Percentiles rank a stretch among this genome's conserved stretches.
Evolutionary conservation across 306 rosid genomes (phyloP).

Genomic region (Vigna nakashimae): DNA sequence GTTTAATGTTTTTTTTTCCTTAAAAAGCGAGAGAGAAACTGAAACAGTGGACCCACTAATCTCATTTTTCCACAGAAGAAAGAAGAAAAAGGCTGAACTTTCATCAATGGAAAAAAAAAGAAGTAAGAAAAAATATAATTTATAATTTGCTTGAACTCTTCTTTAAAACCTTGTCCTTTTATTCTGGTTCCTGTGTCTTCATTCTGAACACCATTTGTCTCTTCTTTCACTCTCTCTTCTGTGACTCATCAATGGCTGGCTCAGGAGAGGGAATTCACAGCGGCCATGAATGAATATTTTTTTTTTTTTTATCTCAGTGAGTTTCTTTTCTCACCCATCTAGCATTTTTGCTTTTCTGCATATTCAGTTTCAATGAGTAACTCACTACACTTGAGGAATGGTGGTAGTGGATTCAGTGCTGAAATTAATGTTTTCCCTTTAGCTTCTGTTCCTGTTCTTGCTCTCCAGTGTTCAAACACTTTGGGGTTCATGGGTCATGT

Average conservation of each 20-base stretch:
- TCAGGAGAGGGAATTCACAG: slow-evolving; percentile 13
- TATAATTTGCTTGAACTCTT: slow-evolving; percentile 18
- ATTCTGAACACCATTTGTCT: not conserved
- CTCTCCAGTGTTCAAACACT: slow-evolving; percentile 7
- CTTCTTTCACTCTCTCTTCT: slow-evolving; percentile 25
- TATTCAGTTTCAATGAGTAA: slow-evolving; percentile 44
- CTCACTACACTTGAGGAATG: slow-evolving; percentile 38
- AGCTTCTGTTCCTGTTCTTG: slow-evolving; percentile 15
- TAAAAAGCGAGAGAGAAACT: slow-evolving; percentile 22
- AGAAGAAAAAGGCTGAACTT: not conserved
- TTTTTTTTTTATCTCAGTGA: too few species aligned
- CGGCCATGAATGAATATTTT: not conserved
- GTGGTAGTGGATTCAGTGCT: slow-evolving; percentile 22
- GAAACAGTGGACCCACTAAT: slow-evolving; percentile 43
- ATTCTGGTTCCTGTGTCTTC: slow-evolving; percentile 10
- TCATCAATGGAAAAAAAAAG: not conserved
- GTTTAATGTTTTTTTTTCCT: not conserved
- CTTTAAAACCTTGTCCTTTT: slow-evolving; percentile 29
- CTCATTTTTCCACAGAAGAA: slow-evolving; percentile 31
- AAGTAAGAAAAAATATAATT: not conserved
- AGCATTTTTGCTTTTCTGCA: not conserved
- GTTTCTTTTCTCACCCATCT: not conserved
- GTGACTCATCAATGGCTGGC: not conserved
- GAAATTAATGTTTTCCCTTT: slow-evolving; percentile 36
- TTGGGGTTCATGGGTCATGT: slow-evolving; percentile 16